Conservation (phyloP, 1,284 basidiomycete species). For the Austroboletus rostrupii region DNA sequence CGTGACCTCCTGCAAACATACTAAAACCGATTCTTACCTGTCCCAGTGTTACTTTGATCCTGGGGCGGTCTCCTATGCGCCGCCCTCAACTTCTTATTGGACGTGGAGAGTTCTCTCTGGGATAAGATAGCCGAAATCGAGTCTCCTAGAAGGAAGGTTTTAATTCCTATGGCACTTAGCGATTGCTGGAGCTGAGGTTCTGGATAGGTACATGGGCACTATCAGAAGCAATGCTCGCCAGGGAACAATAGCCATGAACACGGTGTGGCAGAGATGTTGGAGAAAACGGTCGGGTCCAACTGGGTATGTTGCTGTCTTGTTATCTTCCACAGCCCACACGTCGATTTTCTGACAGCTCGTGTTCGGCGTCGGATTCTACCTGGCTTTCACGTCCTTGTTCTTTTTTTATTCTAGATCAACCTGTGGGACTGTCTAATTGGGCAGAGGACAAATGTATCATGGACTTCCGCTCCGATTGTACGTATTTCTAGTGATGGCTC, state of each 20-base stretch:
- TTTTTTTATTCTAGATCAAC: slow-evolving; percentile 52
- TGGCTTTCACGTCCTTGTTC: slow-evolving; percentile 60
- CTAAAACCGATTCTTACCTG: not conserved
- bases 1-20: no score
- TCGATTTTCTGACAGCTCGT: slow-evolving; percentile 39
- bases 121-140: slow-evolving; percentile 37
- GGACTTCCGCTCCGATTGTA: slow-evolving; percentile 59
- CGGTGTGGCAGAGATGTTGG: slow-evolving; percentile 40
- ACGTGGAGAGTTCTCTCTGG: slow-evolving; percentile 38
- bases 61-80: slow-evolving; percentile 35
- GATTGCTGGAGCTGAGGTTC: slow-evolving; percentile 56
- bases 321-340: not conserved
- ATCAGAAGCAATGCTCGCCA: slow-evolving; percentile 55
- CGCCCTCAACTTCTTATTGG: slow-evolving; percentile 39
- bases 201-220: slow-evolving; percentile 54
- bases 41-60: slow-evolving; percentile 52
- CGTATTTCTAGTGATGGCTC: slow-evolving; percentile 17
- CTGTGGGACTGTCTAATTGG: slow-evolving; percentile 56
- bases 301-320: slow-evolving; percentile 38
- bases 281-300: slow-evolving; percentile 42
- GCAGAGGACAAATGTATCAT: slow-evolving; percentile 64
- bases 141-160: slow-evolving; percentile 51
- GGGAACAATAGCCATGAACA: slow-evolving; percentile 56
- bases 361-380: slow-evolving; percentile 59
- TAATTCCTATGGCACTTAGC: slow-evolving; percentile 61